These are phyloP conservation scores for Linnemannia zychae DNA, from an alignment of 192 early-diverging fungal species.

Conservation along the genomic window DNA sequence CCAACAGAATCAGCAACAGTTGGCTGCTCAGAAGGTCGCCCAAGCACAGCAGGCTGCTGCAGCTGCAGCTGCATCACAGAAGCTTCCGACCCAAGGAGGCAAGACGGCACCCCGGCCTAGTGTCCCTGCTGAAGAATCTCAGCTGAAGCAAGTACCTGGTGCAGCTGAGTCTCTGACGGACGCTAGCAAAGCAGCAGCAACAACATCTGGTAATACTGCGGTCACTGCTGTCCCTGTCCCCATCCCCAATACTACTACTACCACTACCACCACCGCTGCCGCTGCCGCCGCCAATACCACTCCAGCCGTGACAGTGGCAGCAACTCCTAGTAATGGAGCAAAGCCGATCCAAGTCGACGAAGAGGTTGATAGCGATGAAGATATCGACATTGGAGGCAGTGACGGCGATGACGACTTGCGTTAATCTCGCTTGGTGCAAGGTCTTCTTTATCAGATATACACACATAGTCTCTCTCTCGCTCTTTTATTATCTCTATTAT, in stretches of 20 bases:
- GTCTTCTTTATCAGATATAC: no score
- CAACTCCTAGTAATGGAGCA: background rate
- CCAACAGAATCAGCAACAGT: constrained; percentile 37
- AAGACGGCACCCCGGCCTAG: constrained; percentile 30
- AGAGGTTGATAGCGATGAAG: constrained; percentile 64
- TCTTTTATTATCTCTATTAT: background rate
- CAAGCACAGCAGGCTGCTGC: constrained; percentile 9
- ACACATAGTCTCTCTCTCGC: no score
- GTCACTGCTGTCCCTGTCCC: background rate
- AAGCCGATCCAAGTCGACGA: constrained; percentile 31
- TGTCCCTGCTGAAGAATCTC: background rate
- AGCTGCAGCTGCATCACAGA: background rate
- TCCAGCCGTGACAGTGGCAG: background rate
- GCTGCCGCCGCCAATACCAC: constrained; percentile 10
- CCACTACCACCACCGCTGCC: background rate
- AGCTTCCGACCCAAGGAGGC: constrained; percentile 28
- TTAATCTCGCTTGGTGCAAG: constrained; percentile 28
- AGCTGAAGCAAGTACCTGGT: background rate
- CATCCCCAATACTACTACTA: background rate
- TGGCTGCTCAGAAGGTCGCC: constrained; percentile 11
- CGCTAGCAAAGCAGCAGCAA: constrained; percentile 17
- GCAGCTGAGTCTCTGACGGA: background rate
- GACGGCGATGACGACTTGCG: constrained; percentile 69
- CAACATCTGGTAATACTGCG: background rate
- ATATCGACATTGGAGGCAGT: constrained; percentile 69